These are phyloP conservation scores for Lindgomyces ingoldianus DNA, from an alignment of 495 filamentous ascomycete species.

Conservation along the genomic window DNA sequence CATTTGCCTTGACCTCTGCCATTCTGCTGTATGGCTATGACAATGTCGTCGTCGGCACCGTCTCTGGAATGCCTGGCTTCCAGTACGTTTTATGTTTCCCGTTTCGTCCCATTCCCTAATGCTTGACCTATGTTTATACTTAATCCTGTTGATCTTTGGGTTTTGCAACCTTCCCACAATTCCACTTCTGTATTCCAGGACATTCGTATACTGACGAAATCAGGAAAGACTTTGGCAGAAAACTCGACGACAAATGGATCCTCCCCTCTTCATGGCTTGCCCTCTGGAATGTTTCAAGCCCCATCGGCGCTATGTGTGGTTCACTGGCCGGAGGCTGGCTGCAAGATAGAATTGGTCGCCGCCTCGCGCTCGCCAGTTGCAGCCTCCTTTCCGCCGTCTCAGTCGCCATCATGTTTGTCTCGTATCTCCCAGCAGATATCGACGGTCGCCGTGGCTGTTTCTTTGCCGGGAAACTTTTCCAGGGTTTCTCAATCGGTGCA, in stretches of 20 bases:
- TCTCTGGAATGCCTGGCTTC: conserved; percentile 52
- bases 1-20: conserved; percentile 14
- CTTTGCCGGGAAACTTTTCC: conserved; percentile 38
- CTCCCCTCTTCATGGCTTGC: conserved; percentile 53
- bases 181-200: not conserved
- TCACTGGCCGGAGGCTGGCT: conserved; percentile 45
- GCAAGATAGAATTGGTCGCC: conserved; percentile 50
- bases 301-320: conserved; percentile 51
- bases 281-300: conserved; percentile 49
- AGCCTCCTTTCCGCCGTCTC: conserved; percentile 47
- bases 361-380: conserved; percentile 43
- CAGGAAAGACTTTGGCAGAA: conserved; percentile 47
- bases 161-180: not conserved
- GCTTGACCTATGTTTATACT: too few relatives aligned
- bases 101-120: not conserved
- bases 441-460: conserved; percentile 21
- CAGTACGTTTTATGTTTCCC: conserved; percentile 25
- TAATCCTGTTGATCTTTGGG: too few relatives aligned
- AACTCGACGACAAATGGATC: conserved; percentile 44
- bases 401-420: conserved; percentile 40
- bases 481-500: conserved; percentile 50
- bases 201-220: conserved; percentile 3
- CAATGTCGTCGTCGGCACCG: conserved; percentile 51
- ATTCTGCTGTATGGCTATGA: conserved; percentile 54
- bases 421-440: conserved; percentile 27